A percentile compares a stretch with the other conserved stretches of the same genome.
Evolutionary conservation across 768 basidiomycete species (phyloP).

Genomic region (Trametes punicea): DNA sequence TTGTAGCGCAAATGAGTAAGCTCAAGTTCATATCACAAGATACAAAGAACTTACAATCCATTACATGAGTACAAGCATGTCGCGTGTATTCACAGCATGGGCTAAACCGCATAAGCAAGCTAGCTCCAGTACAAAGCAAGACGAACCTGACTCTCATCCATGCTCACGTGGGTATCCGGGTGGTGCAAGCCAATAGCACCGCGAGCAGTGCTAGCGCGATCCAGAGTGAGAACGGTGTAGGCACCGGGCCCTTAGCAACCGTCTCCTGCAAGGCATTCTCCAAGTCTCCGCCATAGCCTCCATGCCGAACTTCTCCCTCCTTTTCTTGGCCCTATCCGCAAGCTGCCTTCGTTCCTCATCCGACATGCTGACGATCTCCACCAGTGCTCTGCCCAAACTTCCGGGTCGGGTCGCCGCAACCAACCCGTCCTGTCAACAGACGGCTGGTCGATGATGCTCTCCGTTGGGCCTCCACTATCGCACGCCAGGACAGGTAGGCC

Average conservation of each 20-base stretch:
- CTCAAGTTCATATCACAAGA: no score
- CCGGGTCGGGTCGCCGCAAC: slow-evolving; percentile 59
- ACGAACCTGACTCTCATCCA: not conserved
- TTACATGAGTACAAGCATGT: no score
- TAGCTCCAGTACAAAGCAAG: not conserved
- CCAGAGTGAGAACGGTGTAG: slow-evolving; percentile 5
- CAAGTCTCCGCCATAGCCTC: slow-evolving; percentile 64
- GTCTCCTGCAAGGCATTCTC: slow-evolving; percentile 56
- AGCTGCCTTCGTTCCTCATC: slow-evolving; percentile 45
- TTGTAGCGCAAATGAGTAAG: not conserved
- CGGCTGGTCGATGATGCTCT: slow-evolving; percentile 61
- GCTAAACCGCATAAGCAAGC: not conserved
- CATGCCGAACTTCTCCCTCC: slow-evolving; percentile 69
- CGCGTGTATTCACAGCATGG: no score
- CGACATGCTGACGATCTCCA: slow-evolving; percentile 51
- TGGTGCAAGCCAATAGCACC: not conserved
- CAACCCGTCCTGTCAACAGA: slow-evolving; percentile 66
- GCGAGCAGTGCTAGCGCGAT: slow-evolving; percentile 8
- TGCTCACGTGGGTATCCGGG: slow-evolving; percentile 31
- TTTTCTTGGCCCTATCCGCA: slow-evolving; percentile 48
- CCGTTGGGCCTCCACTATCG: slow-evolving; percentile 84
- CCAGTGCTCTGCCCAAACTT: slow-evolving; percentile 71
- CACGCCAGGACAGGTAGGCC: slow-evolving; percentile 89
- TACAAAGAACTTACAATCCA: no score
- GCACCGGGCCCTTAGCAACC: slow-evolving; percentile 48